phyloP scores from a whole-genome alignment of 768 basidiomycete species.

The Terana coerulea region DNA sequence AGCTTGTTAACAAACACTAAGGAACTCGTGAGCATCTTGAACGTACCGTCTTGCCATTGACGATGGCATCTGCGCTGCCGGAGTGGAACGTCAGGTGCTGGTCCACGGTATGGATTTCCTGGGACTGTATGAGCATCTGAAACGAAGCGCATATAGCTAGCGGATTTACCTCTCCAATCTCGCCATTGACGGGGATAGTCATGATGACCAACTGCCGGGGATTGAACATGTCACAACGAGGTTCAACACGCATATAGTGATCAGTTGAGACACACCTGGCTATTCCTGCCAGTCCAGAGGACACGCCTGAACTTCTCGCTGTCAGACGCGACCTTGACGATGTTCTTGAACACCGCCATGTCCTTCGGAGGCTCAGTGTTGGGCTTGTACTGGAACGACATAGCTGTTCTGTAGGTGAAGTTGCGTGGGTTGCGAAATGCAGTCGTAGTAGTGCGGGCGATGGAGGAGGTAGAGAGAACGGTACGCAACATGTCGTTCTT shows the following conservation, averaged over 20 bases:
- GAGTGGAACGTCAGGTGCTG: constrained; percentile 26
- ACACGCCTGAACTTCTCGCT: constrained; percentile 27
- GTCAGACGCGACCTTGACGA: constrained; percentile 20
- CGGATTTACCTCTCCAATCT: constrained; percentile 26
- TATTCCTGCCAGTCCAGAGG: constrained; percentile 24
- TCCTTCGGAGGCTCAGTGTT: constrained; percentile 26
- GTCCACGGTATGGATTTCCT: constrained; percentile 27
- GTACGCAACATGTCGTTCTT: constrained; percentile 10
- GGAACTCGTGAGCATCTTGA: no score
- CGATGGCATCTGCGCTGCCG: constrained; percentile 22
- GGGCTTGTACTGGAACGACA: constrained; percentile 19
- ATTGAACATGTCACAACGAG: not conserved
- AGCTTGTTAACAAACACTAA: not conserved
- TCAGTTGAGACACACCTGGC: constrained; percentile 18
- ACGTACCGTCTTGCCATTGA: constrained; percentile 19
- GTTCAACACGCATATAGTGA: not conserved
- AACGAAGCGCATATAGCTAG: constrained; percentile 7
- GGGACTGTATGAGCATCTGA: not conserved
- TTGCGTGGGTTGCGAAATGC: not conserved
- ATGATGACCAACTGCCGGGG: constrained; percentile 24
- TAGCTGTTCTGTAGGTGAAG: not conserved
- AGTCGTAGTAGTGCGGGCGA: not conserved
- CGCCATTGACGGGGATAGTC: constrained; percentile 26
- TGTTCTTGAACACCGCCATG: constrained; percentile 22
- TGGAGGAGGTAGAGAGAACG: not conserved